Conservation (phyloP, 768 basidiomycete genomes). For the Cystofilobasidium bisporidii region DNA sequence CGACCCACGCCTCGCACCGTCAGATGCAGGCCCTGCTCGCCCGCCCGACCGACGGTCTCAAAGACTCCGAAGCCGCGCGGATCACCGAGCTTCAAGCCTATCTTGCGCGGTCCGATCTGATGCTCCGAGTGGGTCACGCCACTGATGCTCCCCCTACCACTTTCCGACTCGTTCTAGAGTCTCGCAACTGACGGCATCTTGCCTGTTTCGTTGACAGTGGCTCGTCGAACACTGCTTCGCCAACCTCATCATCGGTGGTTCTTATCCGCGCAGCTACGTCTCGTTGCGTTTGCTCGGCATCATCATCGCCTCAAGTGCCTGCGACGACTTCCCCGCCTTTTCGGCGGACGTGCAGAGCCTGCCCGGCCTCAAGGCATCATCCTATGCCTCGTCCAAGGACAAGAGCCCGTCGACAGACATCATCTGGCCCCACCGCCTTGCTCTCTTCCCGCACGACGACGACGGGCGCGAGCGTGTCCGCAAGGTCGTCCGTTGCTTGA, state of each 20-base stretch:
- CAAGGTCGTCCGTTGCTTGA: slow-evolving; percentile 13
- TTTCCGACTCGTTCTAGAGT: too few relatives aligned
- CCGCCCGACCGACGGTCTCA: neutral
- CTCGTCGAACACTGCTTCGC: neutral
- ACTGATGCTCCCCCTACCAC: too few relatives aligned
- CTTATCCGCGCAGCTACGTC: slow-evolving; percentile 22
- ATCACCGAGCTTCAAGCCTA: neutral
- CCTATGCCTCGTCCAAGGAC: neutral
- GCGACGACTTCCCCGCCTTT: neutral
- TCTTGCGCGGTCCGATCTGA: neutral
- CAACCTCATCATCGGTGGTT: slow-evolving; percentile 11
- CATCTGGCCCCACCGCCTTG: neutral
- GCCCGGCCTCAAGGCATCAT: neutral
- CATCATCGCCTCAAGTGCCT: slow-evolving; percentile 9
- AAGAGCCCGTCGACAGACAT: neutral
- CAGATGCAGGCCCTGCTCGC: slow-evolving; percentile 10
- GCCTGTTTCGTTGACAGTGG: slow-evolving; percentile 4
- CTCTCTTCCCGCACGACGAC: neutral
- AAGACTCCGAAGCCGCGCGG: neutral
- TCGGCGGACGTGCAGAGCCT: neutral
- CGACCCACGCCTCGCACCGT: slow-evolving; percentile 9
- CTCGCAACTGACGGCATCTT: neutral
- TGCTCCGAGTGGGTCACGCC: slow-evolving; percentile 16
- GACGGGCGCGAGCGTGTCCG: neutral
- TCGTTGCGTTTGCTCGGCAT: slow-evolving; percentile 15